Evolutionary conservation across 1,139 yeast genomes (phyloP).

Genomic region (Pichia sp.): DNA sequence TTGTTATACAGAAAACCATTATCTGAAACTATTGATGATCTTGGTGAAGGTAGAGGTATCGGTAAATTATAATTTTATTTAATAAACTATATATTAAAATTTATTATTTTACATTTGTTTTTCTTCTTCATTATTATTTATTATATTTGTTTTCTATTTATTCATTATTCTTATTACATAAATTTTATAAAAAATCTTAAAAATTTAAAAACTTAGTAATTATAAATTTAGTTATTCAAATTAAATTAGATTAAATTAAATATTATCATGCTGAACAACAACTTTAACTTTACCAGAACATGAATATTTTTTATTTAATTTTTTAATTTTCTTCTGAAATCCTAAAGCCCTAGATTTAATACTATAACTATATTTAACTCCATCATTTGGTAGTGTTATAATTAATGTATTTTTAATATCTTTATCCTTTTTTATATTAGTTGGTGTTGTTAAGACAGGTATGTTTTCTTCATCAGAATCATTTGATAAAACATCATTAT

Average conservation of each 20-base stretch:
- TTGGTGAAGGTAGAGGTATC: conserved; percentile 64
- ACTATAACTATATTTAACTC: conserved; percentile 48
- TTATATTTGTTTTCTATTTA: background rate
- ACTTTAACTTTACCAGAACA: conserved; percentile 36
- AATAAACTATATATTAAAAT: background rate
- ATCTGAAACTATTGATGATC: conserved; percentile 69
- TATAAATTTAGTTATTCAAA: too few relatives aligned
- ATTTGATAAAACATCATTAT: background rate
- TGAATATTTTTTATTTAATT: conserved; percentile 32
- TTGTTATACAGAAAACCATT: conserved; percentile 76
- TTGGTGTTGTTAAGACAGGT: too few relatives aligned
- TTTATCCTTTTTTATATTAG: conserved; percentile 1
- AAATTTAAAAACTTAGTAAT: too few relatives aligned
- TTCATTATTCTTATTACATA: too few relatives aligned
- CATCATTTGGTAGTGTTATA: conserved; percentile 43
- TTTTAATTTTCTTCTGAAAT: conserved; percentile 45
- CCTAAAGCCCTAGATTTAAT: conserved; percentile 48
- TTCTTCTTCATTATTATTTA: background rate
- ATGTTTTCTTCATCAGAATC: background rate
- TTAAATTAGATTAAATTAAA: background rate
- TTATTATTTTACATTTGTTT: background rate
- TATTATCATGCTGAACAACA: conserved; percentile 28
- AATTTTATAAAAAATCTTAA: too few relatives aligned
- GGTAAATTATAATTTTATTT: conserved; percentile 21
- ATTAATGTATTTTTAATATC: conserved; percentile 28